A percentile compares a stretch with the other conserved stretches of the same genome.
Evolutionary conservation across 306 rosid genomes (phyloP).

Genomic region (Sphenostylis stenocarpa): DNA sequence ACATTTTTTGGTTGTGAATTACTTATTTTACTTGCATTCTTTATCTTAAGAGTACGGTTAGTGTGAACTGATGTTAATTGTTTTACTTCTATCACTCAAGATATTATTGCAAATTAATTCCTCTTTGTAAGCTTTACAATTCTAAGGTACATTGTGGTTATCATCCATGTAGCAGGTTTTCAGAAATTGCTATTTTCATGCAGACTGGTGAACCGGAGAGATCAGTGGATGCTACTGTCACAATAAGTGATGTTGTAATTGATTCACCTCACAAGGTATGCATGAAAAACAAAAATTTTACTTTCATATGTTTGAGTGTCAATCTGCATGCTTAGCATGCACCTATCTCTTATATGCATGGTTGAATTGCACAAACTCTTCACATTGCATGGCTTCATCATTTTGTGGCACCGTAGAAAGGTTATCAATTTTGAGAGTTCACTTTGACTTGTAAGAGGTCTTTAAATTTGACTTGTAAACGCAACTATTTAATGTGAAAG

Average conservation of each 20-base stretch:
- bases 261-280: conserved; percentile 89
- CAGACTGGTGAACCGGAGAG: conserved; percentile 85
- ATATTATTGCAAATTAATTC: conserved; percentile 40
- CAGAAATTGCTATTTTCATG: conserved; percentile 99
- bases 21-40: conserved; percentile 13
- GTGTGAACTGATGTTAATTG: conserved; percentile 25
- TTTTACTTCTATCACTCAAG: conserved; percentile 28
- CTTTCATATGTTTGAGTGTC: not conserved
- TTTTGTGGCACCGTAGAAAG: no score
- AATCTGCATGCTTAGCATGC: not conserved
- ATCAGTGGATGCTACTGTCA: conserved; percentile 54
- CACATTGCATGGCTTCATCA: no score
- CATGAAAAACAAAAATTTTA: conserved; percentile 20
- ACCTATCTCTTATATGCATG: not conserved
- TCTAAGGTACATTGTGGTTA: conserved; percentile 93
- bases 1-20: not conserved
- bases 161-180: conserved; percentile 98
- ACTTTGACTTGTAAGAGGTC: no score
- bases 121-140: conserved; percentile 46
- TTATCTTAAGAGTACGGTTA: not conserved
- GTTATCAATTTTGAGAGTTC: no score
- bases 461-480: no score
- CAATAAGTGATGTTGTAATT: conserved; percentile 68
- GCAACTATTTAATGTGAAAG: no score
- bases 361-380: no score